These are phyloP conservation scores for Graphilbum ipis-grandicollis DNA, from an alignment of 2,329 filamentous ascomycete genomes.

Conservation along the genomic window DNA sequence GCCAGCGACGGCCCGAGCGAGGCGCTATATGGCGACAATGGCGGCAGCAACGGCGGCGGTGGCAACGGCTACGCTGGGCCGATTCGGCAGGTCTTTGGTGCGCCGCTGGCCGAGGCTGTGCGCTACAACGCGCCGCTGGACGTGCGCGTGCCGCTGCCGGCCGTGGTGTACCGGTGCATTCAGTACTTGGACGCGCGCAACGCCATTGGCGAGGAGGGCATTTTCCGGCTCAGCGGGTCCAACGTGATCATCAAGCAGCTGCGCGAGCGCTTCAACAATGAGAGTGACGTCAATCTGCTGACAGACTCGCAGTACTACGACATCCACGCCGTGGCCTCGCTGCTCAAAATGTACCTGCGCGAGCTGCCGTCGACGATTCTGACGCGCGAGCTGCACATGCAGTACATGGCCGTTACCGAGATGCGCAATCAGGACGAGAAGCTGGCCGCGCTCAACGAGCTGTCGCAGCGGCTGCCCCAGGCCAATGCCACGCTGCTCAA, in stretches of 20 bases:
- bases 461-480: slow-evolving; percentile 64
- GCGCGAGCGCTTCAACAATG: slow-evolving; percentile 80
- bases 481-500: slow-evolving; percentile 69
- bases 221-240: slow-evolving; percentile 93
- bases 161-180: slow-evolving; percentile 88
- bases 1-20: slow-evolving; percentile 40
- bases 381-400: slow-evolving; percentile 74
- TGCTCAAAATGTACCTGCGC: slow-evolving; percentile 85
- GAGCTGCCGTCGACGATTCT: slow-evolving; percentile 85
- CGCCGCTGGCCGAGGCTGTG: slow-evolving; percentile 71
- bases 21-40: slow-evolving; percentile 21
- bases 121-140: slow-evolving; percentile 59
- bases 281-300: slow-evolving; percentile 79
- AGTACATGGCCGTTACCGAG: slow-evolving; percentile 75
- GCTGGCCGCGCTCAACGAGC: slow-evolving; percentile 53
- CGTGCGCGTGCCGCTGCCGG: slow-evolving; percentile 60
- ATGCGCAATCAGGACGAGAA: slow-evolving; percentile 60
- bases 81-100: slow-evolving; percentile 64
- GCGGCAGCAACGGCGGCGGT: slow-evolving; percentile 29
- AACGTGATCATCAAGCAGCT: slow-evolving; percentile 85
- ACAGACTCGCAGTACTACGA: slow-evolving; percentile 77
- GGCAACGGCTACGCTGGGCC: slow-evolving; percentile 23
- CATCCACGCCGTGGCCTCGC: slow-evolving; percentile 84
- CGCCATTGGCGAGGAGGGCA: slow-evolving; percentile 75
- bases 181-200: slow-evolving; percentile 78